Base-by-base conservation (phyloP, 2,329 filamentous ascomycete species). In the Aspergillus udagawae region DNA sequence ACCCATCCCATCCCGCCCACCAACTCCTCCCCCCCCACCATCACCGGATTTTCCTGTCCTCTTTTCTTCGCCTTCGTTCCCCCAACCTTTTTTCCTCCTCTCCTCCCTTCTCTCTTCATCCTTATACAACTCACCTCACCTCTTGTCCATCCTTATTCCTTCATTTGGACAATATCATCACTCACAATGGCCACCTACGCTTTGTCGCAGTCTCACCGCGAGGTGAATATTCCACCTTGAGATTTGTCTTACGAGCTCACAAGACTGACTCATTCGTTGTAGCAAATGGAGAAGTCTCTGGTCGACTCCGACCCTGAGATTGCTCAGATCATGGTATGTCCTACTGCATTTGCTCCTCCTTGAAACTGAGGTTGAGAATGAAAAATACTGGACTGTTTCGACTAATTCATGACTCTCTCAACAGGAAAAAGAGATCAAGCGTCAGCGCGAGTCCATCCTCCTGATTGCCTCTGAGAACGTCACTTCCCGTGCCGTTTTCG, bases 401-500 rank as follows among this genome's bases (percentile, higher is more conserved):
- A 47, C 72, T 78, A 64, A 77, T 73, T 59, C 54, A 32, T 41
- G n/a, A 62, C 20, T 53, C 58, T 56, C 57, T 32, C 50, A 64
- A 59, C 67, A 94, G 90, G 89, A 91, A 83, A 86, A 90, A 70
- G 93, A 97, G 81, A 89, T 97, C 73, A 87, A 96, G 85, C 91
- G 94, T 75, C 94, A 99, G 83, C 88, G 91, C 77, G 92, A 99
- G 84, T 97, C 92, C 70, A 96, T 99, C 79, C 91, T 97, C 73
- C 88, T 99, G 75, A 99, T 99, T 71, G 93, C 94, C 73, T 97
- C 94, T 56, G 94, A 99, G 83, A 99, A 99, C 83, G 92, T 99
- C 80, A 99, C 94, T 58, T 99, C 94, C 62, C 92, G 92, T 69
- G 92, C 94, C 70, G 94, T 99, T 72, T 96, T 96, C 81, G 92